Evolutionary conservation across 352 stramenopile species (phyloP).

Genomic region (Phytophthora litchii): DNA sequence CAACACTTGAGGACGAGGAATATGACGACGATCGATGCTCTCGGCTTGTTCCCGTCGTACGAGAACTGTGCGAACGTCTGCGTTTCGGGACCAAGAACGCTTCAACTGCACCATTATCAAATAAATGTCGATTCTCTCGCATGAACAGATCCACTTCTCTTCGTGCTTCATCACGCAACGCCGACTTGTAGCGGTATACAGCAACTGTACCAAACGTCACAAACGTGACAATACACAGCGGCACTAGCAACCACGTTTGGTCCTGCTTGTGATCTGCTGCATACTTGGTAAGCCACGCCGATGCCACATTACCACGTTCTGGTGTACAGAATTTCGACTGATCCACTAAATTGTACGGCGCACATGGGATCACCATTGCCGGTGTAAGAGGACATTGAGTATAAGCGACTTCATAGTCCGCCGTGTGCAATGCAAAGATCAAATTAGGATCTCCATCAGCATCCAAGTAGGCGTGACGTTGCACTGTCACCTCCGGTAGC

Average conservation of each 20-base stretch:
- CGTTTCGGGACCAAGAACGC: conserved; percentile 46
- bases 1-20: conserved; percentile 27
- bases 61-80: conserved; percentile 2
- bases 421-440: conserved; percentile 65
- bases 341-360: conserved; percentile 45
- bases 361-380: conserved; percentile 68
- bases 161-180: conserved; percentile 40
- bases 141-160: conserved; percentile 42
- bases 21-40: conserved; percentile 25
- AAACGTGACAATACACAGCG: conserved; percentile 57
- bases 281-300: conserved; percentile 61
- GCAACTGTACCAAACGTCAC: conserved; percentile 51
- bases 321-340: conserved; percentile 48
- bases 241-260: conserved; percentile 65
- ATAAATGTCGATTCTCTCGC: conserved; percentile 44
- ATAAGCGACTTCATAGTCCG: conserved; percentile 46
- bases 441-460: conserved; percentile 38
- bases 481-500: conserved; percentile 54
- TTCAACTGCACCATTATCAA: conserved; percentile 53
- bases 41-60: conserved; percentile 4
- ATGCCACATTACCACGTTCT: conserved; percentile 38
- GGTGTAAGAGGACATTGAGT: conserved; percentile 54
- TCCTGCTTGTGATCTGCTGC: conserved; percentile 54
- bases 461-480: conserved; percentile 53
- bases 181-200: conserved; percentile 56